These are phyloP conservation scores for Pilasporangium apinafurcum DNA, from an alignment of 352 stramenopile species.

Conservation along the genomic window DNA sequence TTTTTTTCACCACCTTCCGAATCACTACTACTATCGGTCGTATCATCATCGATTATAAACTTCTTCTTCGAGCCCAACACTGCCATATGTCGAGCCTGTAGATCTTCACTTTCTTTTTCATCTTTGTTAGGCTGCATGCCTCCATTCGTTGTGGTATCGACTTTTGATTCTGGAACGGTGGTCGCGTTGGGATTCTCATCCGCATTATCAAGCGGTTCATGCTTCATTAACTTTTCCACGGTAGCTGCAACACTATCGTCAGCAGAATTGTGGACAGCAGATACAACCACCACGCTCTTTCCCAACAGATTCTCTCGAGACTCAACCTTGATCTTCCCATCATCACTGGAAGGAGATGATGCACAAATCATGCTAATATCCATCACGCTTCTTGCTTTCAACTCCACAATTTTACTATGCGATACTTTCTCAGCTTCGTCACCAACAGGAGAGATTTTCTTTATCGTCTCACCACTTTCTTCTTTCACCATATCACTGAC, in stretches of 20 bases:
- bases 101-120: conserved; percentile 15
- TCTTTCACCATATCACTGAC: conserved; percentile 3
- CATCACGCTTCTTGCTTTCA: conserved; percentile 29
- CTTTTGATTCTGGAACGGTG: background rate
- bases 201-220: too few relatives aligned
- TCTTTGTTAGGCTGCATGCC: conserved; percentile 5
- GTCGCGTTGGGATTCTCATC: too few relatives aligned
- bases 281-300: background rate
- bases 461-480: conserved; percentile 2
- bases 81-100: conserved; percentile 9
- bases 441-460: background rate
- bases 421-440: background rate
- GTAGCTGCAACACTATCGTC: too few relatives aligned
- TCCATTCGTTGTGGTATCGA: background rate
- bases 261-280: background rate
- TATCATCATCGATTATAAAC: conserved; percentile 60
- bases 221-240: too few relatives aligned
- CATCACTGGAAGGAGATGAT: conserved; percentile 15
- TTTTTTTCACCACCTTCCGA: conserved; percentile 8
- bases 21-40: conserved; percentile 37
- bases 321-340: conserved; percentile 4
- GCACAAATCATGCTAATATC: conserved; percentile 38
- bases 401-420: background rate
- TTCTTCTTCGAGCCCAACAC: conserved; percentile 37
- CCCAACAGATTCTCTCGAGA: background rate